Evolutionary conservation across 768 basidiomycete species (phyloP).

Genomic region (Termitomyces titanicus): DNA sequence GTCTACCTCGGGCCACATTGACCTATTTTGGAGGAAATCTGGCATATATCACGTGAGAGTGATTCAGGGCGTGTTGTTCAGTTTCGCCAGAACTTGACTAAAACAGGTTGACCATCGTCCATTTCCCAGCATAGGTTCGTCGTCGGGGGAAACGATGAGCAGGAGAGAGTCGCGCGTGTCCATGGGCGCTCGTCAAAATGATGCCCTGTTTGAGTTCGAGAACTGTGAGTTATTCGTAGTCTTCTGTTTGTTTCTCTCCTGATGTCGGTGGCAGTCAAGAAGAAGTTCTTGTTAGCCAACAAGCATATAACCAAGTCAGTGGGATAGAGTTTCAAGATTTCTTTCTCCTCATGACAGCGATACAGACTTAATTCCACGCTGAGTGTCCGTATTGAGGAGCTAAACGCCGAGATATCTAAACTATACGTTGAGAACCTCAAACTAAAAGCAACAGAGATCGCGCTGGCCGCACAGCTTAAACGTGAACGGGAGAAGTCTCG

Average conservation of each 20-base stretch:
- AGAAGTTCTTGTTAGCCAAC: slow-evolving; percentile 87
- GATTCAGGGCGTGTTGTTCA: slow-evolving; percentile 18
- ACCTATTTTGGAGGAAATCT: slow-evolving; percentile 10
- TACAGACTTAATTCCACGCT: slow-evolving; percentile 80
- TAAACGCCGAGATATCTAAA: slow-evolving; percentile 78
- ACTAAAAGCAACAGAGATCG: slow-evolving; percentile 76
- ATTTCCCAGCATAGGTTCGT: slow-evolving; percentile 19
- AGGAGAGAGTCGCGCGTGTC: slow-evolving; percentile 64
- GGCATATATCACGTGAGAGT: slow-evolving; percentile 19
- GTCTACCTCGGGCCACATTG: slow-evolving; percentile 8
- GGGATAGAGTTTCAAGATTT: not conserved
- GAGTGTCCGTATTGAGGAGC: slow-evolving; percentile 79
- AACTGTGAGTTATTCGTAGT: slow-evolving; percentile 54
- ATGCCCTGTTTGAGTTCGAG: slow-evolving; percentile 81
- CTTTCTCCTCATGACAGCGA: not conserved
- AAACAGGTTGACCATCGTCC: slow-evolving; percentile 14
- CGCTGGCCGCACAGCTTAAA: slow-evolving; percentile 71
- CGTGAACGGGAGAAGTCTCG: slow-evolving; percentile 76
- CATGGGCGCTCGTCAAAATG: slow-evolving; percentile 64
- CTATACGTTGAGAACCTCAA: slow-evolving; percentile 82
- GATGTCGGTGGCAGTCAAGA: slow-evolving; percentile 67
- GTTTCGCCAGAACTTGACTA: slow-evolving; percentile 7
- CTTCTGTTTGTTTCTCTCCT: slow-evolving; percentile 15
- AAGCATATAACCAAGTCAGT: slow-evolving; percentile 87
- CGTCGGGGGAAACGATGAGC: slow-evolving; percentile 40